Base-by-base conservation (phyloP, 495 filamentous ascomycete genomes). In the Penicillium waksmanii region DNA sequence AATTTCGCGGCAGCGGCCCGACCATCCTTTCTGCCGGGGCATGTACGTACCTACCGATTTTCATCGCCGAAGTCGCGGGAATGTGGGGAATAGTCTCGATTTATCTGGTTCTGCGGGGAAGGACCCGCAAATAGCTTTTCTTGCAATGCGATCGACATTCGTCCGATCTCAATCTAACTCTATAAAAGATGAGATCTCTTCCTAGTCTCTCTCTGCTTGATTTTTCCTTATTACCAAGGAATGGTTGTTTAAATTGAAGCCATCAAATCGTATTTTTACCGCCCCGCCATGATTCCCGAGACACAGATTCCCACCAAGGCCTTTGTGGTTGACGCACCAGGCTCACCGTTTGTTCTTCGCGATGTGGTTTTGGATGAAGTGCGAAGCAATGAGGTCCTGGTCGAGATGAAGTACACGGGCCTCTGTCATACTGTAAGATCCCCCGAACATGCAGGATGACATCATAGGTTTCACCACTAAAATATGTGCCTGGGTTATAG, bases 331-430 rank as follows among this genome's bases (percentile, higher is more conserved):
- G 60, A 70, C 5, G 43, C 69, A 0, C 61, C 64, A 13, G 52
- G 61, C 3, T 63, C 65, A 1, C 67, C 67, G 0, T 74, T 74
- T 40, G 51, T 68, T 10, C 62, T 74, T 12, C 53, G 60, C 52
- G 61, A 72, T 58, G 64, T 74, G 11, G 19, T 74, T 58, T 56
- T 74, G 13, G 72, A 74, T 49, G 63, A 63, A 35, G 56, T 71
- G 10, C 60, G 56, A 9, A 56, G 57, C 9, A 62, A 69, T 48
- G 72, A 74, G 53, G 65, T 74, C 2, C 57, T 74, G 8, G 66
- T 74, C 1, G 72, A 74, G 35, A 73, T 74, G 55, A 71, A 70
- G 53, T 74, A 68, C 51, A 71, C 72, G 8, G 72, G 70, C 8
- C 38, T 74, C 19, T 74, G 72, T 49, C 72, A 74, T 33, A 74